Evolutionary conservation across 768 basidiomycete species (phyloP).

Genomic region (Saitozyma sp.): DNA sequence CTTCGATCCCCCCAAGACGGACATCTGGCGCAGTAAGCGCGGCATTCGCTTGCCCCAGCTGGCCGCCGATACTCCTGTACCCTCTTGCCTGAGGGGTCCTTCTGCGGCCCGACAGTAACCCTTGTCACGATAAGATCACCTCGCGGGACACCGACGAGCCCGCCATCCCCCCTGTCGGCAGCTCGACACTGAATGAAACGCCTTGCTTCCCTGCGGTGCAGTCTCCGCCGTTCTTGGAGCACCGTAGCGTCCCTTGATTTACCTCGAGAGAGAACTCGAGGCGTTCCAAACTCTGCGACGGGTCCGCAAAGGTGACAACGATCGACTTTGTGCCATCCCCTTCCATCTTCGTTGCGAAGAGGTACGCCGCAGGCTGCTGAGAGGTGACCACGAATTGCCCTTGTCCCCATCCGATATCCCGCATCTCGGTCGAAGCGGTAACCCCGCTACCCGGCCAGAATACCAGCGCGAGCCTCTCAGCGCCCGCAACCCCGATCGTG

Average conservation of each 20-base stretch:
- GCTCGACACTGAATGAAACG: constrained; percentile 9
- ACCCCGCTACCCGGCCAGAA: constrained; percentile 59
- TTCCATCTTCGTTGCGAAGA: constrained; percentile 57
- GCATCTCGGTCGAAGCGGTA: constrained; percentile 50
- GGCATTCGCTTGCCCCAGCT: too few species aligned
- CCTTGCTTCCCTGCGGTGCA: constrained; percentile 2
- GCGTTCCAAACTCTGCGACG: constrained; percentile 58
- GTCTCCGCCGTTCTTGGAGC: background rate
- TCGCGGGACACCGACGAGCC: constrained; percentile 16
- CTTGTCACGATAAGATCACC: background rate
- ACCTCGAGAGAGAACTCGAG: constrained; percentile 10
- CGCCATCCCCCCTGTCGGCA: constrained; percentile 22
- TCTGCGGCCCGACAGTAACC: too few species aligned
- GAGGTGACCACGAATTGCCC: constrained; percentile 11
- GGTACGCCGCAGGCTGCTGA: constrained; percentile 41
- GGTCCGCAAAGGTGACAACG: constrained; percentile 64
- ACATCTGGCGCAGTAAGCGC: too few species aligned
- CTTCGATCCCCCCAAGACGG: too few species aligned
- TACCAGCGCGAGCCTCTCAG: constrained; percentile 51
- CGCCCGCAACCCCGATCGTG: constrained; percentile 51
- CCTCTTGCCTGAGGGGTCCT: too few species aligned
- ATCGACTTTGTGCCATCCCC: constrained; percentile 56
- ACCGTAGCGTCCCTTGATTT: background rate
- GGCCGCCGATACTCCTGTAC: too few species aligned
- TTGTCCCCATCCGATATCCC: constrained; percentile 9